Percentiles rank a stretch among this genome's conserved stretches.
Conservation (phyloP, 495 filamentous ascomycete species). For the Tuber brumale region DNA sequence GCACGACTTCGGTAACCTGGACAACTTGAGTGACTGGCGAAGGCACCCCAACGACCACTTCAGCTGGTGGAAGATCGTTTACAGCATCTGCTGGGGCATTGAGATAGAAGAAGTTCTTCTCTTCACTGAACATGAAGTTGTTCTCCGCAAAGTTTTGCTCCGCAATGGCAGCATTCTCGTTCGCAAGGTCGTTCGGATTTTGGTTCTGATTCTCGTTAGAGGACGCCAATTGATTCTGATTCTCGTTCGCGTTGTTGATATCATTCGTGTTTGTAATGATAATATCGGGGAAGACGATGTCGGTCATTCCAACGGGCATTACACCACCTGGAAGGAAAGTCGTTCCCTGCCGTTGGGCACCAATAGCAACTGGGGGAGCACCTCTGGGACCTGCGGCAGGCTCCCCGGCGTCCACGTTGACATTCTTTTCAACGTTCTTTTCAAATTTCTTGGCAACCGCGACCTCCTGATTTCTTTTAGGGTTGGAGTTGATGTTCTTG, state of each 20-base stretch:
- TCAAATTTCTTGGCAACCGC: constrained; percentile 34
- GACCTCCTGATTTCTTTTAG: constrained; percentile 41
- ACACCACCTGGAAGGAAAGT: constrained; percentile 40
- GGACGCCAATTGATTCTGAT: constrained; percentile 38
- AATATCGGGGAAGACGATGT: constrained; percentile 42
- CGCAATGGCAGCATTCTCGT: constrained; percentile 37
- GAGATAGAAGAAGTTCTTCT: constrained; percentile 40
- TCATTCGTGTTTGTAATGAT: constrained; percentile 42
- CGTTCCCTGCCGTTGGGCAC: constrained; percentile 30
- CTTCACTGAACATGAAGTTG: constrained; percentile 36
- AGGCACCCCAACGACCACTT: constrained; percentile 4
- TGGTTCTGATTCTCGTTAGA: constrained; percentile 40
- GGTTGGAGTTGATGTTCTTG: constrained; percentile 22
- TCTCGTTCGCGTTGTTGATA: constrained; percentile 43
- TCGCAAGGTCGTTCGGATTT: constrained; percentile 38
- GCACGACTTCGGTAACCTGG: constrained; percentile 7
- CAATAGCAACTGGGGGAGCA: constrained; percentile 9
- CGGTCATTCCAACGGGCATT: constrained; percentile 41
- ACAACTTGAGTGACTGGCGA: constrained; percentile 16
- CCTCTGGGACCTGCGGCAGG: constrained; percentile 22
- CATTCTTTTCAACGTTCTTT: constrained; percentile 36
- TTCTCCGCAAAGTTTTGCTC: constrained; percentile 36
- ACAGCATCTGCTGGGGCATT: constrained; percentile 27
- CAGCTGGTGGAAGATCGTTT: constrained; percentile 13
- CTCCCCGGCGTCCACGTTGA: constrained; percentile 42